Percentiles rank a stretch among this genome's conserved stretches.
Evolutionary conservation across 176 grass and related monocot species (phyloP).

Genomic region (sorghum (Sorghum bicolor)): Sorghum_bicolor_NCBIv3 NC_012873.2:55699001-55699500

Average conservation of each 20-base stretch:
- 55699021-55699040: slow-evolving; percentile 81
- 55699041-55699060: slow-evolving; percentile 86
- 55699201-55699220: slow-evolving; percentile 76
- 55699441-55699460: slow-evolving; percentile 77
- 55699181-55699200: slow-evolving; percentile 68
- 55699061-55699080: slow-evolving; percentile 89
- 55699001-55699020: slow-evolving; percentile 78
- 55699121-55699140: slow-evolving; percentile 78
- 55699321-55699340: slow-evolving; percentile 78
- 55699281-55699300: slow-evolving; percentile 79
- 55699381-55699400: slow-evolving; percentile 78
- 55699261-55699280: slow-evolving; percentile 74
- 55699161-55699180: slow-evolving; percentile 63
- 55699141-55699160: slow-evolving; percentile 83
- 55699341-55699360: slow-evolving; percentile 84
- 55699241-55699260: slow-evolving; percentile 77
- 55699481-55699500: slow-evolving; percentile 81
- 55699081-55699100: slow-evolving; percentile 84
- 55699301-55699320: slow-evolving; percentile 63
- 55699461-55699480: slow-evolving; percentile 77
- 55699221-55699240: slow-evolving; percentile 90
- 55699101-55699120: slow-evolving; percentile 75
- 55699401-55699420: slow-evolving; percentile 52
- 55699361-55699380: slow-evolving; percentile 77
- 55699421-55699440: slow-evolving; percentile 76